A percentile compares a stretch with the other conserved stretches of the same genome.
phyloP scores from a whole-genome alignment of 805 yeast genomes.

The Monosporozyma aerobia region DNA sequence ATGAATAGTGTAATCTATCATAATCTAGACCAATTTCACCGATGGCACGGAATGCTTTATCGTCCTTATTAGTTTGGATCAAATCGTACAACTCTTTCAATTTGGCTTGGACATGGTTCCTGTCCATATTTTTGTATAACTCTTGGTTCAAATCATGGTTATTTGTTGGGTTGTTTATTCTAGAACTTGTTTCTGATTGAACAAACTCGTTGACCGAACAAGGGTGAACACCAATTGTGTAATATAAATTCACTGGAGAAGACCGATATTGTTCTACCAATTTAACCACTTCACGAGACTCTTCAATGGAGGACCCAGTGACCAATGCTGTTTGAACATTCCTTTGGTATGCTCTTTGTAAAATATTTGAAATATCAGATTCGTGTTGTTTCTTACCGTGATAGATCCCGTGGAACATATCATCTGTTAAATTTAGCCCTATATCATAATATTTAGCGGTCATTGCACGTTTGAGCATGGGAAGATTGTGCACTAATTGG shows the following conservation, averaged over 20 bases:
- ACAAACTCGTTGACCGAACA: conserved; percentile 62
- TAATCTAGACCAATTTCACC: conserved; percentile 96
- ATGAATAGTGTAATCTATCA: conserved; percentile 74
- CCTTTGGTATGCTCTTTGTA: conserved; percentile 54
- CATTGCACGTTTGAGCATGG: not conserved
- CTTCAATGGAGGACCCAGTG: conserved; percentile 73
- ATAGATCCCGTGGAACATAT: conserved; percentile 78
- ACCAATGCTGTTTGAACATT: conserved; percentile 64
- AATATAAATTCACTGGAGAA: conserved; percentile 30
- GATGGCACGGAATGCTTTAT: conserved; percentile 56
- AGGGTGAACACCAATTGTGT: conserved; percentile 95
- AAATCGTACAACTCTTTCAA: conserved; percentile 40
- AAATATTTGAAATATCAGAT: conserved; percentile 53
- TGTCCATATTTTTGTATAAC: conserved; percentile 6
- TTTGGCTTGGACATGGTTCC: conserved; percentile 8
- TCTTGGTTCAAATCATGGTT: conserved; percentile 15
- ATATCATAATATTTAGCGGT: conserved; percentile 32
- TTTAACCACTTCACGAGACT: conserved; percentile 52
- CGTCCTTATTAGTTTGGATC: conserved; percentile 37
- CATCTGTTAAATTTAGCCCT: conserved; percentile 77
- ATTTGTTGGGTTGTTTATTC: conserved; percentile 21
- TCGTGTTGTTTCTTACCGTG: conserved; percentile 61
- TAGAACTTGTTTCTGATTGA: conserved; percentile 18
- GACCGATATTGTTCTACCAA: conserved; percentile 37
- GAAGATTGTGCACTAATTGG: not conserved